Conservation (phyloP, 495 filamentous ascomycete species). For the Mycothermus thermophilus region DNA sequence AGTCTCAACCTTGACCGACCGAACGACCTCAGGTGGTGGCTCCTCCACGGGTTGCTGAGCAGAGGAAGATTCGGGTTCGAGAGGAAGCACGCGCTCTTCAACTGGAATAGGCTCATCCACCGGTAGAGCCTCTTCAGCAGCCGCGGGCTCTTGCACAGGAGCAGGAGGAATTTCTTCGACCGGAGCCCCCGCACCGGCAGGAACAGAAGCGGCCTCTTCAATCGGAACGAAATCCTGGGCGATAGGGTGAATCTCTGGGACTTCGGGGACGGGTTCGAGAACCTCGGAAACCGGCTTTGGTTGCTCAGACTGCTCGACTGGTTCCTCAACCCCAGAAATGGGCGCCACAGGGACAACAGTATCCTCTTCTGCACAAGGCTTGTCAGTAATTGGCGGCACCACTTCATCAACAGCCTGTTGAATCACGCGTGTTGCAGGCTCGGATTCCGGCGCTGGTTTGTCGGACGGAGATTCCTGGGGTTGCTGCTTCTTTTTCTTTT, state of each 20-base stretch:
- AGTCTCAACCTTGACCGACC: no score
- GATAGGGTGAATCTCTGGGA: background rate
- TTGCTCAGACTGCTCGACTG: background rate
- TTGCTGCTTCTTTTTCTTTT: slow-evolving; percentile 17
- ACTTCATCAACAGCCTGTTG: background rate
- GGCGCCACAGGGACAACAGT: background rate
- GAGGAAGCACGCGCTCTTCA: background rate
- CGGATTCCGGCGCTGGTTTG: background rate
- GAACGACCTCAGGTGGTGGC: background rate
- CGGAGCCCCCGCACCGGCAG: background rate
- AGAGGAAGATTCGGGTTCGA: background rate
- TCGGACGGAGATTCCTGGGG: background rate
- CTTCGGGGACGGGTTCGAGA: background rate
- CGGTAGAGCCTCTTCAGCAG: background rate
- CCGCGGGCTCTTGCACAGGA: background rate
- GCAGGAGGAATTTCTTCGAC: background rate
- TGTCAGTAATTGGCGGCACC: background rate
- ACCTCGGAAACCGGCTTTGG: no score
- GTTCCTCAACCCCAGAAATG: background rate
- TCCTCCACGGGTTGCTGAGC: background rate
- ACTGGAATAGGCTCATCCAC: background rate
- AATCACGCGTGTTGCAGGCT: background rate
- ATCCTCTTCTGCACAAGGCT: background rate
- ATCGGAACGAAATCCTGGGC: background rate
- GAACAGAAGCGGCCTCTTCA: background rate